Base-by-base conservation (phyloP, 2,329 filamentous ascomycete species). In the Lasiodiplodia hormozganensis region DNA sequence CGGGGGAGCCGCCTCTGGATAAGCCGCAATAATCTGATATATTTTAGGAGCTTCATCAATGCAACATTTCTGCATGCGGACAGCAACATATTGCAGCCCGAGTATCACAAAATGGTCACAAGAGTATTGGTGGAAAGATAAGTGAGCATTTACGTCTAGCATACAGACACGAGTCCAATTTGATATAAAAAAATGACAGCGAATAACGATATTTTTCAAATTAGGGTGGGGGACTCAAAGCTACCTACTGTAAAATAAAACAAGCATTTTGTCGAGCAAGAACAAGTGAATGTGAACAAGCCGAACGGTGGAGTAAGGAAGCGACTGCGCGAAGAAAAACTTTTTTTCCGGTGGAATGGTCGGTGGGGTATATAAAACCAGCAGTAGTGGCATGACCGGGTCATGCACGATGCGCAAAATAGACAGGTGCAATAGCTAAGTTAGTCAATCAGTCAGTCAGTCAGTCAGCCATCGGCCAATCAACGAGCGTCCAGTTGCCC, bases 131-230 rank as follows among this genome's bases (percentile, higher is more conserved):
- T 11, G 6, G 23, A 21, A 47, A 34, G 31, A 28, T 34, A 34
- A 56, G 4, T 54, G 11, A 34, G 53, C 53, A 34, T 31, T 31
- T 28, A 56, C 28, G 53, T 31, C 53, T 28, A 31, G 53, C 53
- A 56, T 25, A 28, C 25, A 56, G 4, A 53, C 53, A 23, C 16
- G 36, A 34, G n/a, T 21, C n/a, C 54, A 23, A 38, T 53, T 53
- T 14, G 23, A 53, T 12, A 18, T 12, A n/a, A 53, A 53, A 53
- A 52, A 52, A 60, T 43, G 23, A 28, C 56, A 60, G 36, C 56
- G 56, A 60, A 28, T 60, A 60, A 47, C 40, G 36, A 60, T 60
- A 60, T 60, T 43, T 43, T 43, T 57, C 56, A 60, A 43, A 64
- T 64, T 64, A 64, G 60, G 60, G 60, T 43, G 43, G 18, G 31